A percentile compares a stretch with the other conserved stretches of the same genome.
Evolutionary conservation across 2,329 filamentous ascomycete genomes (phyloP).

Genomic region (Ceratocystis diversiconidia): DNA sequence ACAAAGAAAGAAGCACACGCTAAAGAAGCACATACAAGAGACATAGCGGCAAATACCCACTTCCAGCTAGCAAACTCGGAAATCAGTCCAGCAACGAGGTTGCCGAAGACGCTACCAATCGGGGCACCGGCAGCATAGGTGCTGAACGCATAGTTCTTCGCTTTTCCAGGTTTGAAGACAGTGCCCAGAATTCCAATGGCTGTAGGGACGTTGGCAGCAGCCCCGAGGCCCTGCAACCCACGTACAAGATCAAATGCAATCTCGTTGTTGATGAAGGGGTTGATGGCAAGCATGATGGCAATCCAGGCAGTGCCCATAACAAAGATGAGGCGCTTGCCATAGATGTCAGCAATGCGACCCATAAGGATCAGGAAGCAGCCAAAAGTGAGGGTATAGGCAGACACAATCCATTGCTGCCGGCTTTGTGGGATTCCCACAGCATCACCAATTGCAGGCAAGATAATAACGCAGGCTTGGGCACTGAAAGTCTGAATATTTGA

Average conservation of each 20-base stretch:
- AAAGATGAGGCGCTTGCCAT: conserved; percentile 51
- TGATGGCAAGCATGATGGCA: conserved; percentile 41
- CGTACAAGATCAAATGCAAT: conserved; percentile 54
- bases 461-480: conserved; percentile 45
- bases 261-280: conserved; percentile 52
- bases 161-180: conserved; percentile 51
- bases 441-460: conserved; percentile 45
- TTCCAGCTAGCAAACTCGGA: conserved; percentile 49
- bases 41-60: conserved; percentile 53
- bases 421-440: conserved; percentile 42
- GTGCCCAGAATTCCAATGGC: conserved; percentile 56
- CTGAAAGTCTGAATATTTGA: conserved; percentile 34
- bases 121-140: conserved; percentile 51
- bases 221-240: conserved; percentile 51
- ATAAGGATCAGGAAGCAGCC: conserved; percentile 54
- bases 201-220: conserved; percentile 55
- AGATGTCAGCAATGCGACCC: conserved; percentile 53
- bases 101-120: conserved; percentile 49
- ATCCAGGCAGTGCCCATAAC: conserved; percentile 50
- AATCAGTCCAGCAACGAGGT: conserved; percentile 49
- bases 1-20: conserved; percentile 43
- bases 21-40: conserved; percentile 43
- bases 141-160: conserved; percentile 58
- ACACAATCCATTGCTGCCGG: conserved; percentile 52
- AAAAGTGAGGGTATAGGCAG: conserved; percentile 50